A percentile compares a stretch with the other conserved stretches of the same genome.
These are phyloP conservation scores for Ensete ventricosum DNA, from an alignment of 176 grass and related monocot genomes.

Conservation along the genomic window DNA sequence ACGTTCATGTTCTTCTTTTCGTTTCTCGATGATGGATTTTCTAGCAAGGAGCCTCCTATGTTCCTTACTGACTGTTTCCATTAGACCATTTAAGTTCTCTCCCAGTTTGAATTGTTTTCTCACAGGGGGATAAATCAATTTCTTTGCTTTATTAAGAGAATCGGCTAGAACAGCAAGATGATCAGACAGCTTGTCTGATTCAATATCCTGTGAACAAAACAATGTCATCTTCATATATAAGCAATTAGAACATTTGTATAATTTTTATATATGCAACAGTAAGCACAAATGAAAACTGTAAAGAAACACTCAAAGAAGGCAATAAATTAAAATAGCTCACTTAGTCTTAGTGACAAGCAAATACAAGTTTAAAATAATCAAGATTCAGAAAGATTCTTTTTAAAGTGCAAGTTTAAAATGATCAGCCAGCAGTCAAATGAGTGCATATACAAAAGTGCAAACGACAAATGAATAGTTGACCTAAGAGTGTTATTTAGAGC, in stretches of 20 bases:
- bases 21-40: constrained; percentile 93
- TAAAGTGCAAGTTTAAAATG: neutral
- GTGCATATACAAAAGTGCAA: neutral
- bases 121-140: constrained; percentile 45
- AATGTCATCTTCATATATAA: neutral
- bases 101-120: constrained; percentile 45
- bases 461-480: neutral
- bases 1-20: constrained; percentile 93
- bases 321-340: neutral
- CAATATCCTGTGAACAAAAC: constrained; percentile 44
- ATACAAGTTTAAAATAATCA: too few species aligned
- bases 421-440: neutral
- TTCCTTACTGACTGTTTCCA: constrained; percentile 70
- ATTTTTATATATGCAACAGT: neutral
- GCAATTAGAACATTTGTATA: neutral
- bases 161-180: constrained; percentile 62
- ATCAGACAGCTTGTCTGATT: constrained; percentile 59
- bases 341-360: too few species aligned
- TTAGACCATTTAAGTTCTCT: constrained; percentile 33
- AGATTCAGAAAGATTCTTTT: too few species aligned
- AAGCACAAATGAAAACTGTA: neutral
- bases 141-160: constrained; percentile 68
- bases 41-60: constrained; percentile 88
- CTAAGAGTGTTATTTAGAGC: too few species aligned
- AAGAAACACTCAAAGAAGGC: too few species aligned